Evolutionary conservation across 1,139 yeast species (phyloP).

Genomic region (Candida neerlandica): DNA sequence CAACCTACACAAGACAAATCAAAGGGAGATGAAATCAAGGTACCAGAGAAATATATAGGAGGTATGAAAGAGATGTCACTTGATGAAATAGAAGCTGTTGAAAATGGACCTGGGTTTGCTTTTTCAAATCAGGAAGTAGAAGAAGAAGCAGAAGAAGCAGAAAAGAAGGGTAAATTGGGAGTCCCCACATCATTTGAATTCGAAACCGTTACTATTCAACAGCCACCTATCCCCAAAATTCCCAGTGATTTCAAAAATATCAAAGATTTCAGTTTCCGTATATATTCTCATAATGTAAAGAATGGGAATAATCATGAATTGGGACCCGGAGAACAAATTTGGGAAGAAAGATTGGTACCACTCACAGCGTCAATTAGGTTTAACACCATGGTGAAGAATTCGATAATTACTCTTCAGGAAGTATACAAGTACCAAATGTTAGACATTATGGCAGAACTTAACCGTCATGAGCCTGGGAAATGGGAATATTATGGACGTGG

Average conservation of each 20-base stretch:
- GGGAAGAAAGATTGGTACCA: conserved; percentile 29
- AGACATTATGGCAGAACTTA: conserved; percentile 33
- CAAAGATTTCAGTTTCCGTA: conserved; percentile 28
- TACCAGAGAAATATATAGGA: conserved; percentile 28
- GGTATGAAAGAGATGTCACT: conserved; percentile 23
- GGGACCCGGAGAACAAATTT: conserved; percentile 33
- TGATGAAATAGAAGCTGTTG: conserved; percentile 18
- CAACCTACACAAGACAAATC: not conserved
- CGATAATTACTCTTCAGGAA: conserved; percentile 40
- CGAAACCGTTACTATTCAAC: conserved; percentile 20
- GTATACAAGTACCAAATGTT: conserved; percentile 36
- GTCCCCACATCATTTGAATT: conserved; percentile 9
- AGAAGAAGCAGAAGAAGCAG: not conserved
- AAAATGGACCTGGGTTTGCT: too few relatives aligned
- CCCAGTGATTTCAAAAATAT: conserved; percentile 20
- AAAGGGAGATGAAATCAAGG: conserved; percentile 13
- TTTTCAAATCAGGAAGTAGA: not conserved
- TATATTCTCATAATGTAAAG: conserved; percentile 43
- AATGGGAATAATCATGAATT: conserved; percentile 34
- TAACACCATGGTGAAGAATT: conserved; percentile 23
- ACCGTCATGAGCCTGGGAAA: conserved; percentile 23
- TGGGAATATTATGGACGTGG: conserved; percentile 41
- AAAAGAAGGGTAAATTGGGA: conserved; percentile 4
- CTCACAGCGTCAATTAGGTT: conserved; percentile 33
- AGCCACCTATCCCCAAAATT: conserved; percentile 20